Percentiles rank a stretch among this genome's conserved stretches.
These are phyloP conservation scores for Sclerotinia nivalis DNA, from an alignment of 2,329 filamentous ascomycete genomes.

Conservation along the genomic window DNA sequence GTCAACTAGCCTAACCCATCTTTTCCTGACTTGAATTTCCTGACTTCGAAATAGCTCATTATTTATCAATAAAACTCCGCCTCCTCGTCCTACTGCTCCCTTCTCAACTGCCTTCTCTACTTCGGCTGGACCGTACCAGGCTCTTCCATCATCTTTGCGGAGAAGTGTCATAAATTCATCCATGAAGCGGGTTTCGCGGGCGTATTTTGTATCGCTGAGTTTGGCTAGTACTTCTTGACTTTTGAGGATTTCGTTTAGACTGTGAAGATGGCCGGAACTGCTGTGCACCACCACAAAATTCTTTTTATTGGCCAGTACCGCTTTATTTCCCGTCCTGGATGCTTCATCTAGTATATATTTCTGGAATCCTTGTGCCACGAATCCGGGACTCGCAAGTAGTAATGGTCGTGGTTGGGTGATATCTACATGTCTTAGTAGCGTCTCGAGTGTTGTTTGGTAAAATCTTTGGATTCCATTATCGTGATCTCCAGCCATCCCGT, in stretches of 20 bases:
- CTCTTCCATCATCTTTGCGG: slow-evolving; percentile 80
- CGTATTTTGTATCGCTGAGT: slow-evolving; percentile 85
- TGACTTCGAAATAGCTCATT: slow-evolving; percentile 85
- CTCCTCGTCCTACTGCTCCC: slow-evolving; percentile 84
- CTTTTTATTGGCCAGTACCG: slow-evolving; percentile 62
- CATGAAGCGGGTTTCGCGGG: slow-evolving; percentile 79
- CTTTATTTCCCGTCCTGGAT: slow-evolving; percentile 63
- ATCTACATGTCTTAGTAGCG: slow-evolving; percentile 76
- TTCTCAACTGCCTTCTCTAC: slow-evolving; percentile 81
- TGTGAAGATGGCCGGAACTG: slow-evolving; percentile 82
- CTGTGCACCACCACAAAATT: slow-evolving; percentile 76
- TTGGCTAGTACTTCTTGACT: slow-evolving; percentile 75
- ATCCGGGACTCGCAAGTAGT: slow-evolving; percentile 85
- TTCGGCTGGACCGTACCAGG: slow-evolving; percentile 85
- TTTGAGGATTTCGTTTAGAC: slow-evolving; percentile 82
- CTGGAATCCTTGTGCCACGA: slow-evolving; percentile 78
- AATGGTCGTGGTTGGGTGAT: slow-evolving; percentile 69
- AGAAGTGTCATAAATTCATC: slow-evolving; percentile 79
- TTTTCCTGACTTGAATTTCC: slow-evolving; percentile 71
- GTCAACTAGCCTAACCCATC: slow-evolving; percentile 85
- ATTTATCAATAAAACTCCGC: slow-evolving; percentile 81
- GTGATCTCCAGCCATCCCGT: slow-evolving; percentile 60
- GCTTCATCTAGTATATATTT: slow-evolving; percentile 70
- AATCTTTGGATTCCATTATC: slow-evolving; percentile 74
- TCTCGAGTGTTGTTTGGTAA: slow-evolving; percentile 74